Base-by-base conservation (phyloP, 2,329 filamentous ascomycete genomes). In the Apiospora phragmitis region DNA sequence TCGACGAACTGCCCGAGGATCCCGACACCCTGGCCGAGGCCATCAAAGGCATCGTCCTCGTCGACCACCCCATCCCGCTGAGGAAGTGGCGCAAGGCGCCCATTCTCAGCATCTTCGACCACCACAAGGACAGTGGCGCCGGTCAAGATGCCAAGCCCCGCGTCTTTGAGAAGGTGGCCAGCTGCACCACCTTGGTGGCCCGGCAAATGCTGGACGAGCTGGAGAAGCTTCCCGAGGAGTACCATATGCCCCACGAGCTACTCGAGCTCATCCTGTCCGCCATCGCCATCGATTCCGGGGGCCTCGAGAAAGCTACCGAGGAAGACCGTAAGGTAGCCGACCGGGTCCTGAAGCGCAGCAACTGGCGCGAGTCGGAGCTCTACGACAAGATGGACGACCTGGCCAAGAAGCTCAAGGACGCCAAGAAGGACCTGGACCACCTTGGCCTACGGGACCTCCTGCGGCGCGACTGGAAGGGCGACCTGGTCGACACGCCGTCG, bases 231-330 rank as follows among this genome's bases (percentile, higher is more conserved):
- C 79, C 81, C 0, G 74, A 83, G 69, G 83, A 85, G 73, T 85
- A 85, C 72, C 83, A 85, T 71, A 77, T 85, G 78, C 82, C 83
- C 6, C 83, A 85, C 71, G 84, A 85, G 73, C 79, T 85, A 24
- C 81, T 85, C n/a, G 83, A 85, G 73, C 79, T 85, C 4, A 82
- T 85, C 68, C 78, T 85, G 65, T 80, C 80, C 67, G 83, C 84
- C 55, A 85, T 85, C 49, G 81, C 84, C 26, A 84, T 85, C 71
- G 84, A 85, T 73, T 83, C 83, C 0, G 76, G 79, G 29, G 84
- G 83, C 26, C 77, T 85, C 71, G 74, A 77, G 68, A 78, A 77
- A 68, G 81, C 80, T 5, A 84, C 81, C 3, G 76, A 81, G 0
- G 79, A 78, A 43, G 84, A 85, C 72, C 75, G 79, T 55, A 74